Evolutionary conservation across 2,329 filamentous ascomycete genomes (phyloP).

Genomic region (Ophiosphaerella korrae): DNA sequence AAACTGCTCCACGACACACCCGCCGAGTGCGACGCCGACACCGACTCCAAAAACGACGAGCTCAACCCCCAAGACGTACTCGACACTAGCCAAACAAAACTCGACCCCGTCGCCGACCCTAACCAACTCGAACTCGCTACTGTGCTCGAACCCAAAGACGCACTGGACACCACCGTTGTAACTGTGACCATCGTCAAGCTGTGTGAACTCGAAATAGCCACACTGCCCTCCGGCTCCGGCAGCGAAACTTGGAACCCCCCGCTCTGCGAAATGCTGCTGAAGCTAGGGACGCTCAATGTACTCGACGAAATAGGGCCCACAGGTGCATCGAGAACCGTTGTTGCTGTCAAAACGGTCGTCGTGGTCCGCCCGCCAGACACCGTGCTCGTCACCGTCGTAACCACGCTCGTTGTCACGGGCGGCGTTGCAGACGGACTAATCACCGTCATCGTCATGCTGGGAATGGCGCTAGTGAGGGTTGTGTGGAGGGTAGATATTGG

Average conservation of each 20-base stretch:
- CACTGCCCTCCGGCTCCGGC: too few relatives aligned
- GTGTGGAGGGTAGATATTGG: background rate
- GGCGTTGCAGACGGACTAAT: background rate
- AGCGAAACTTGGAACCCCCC: background rate
- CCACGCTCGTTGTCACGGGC: background rate
- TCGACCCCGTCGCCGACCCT: background rate
- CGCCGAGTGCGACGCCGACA: too few relatives aligned
- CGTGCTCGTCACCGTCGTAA: slow-evolving; percentile 4
- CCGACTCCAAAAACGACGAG: too few relatives aligned
- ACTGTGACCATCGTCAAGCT: background rate
- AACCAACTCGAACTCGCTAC: too few relatives aligned
- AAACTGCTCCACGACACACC: too few relatives aligned
- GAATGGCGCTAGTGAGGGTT: background rate
- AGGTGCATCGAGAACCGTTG: background rate
- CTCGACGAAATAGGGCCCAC: too few relatives aligned
- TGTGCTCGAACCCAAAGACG: background rate
- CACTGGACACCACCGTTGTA: background rate
- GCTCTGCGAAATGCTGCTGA: background rate
- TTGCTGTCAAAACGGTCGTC: background rate
- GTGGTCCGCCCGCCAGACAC: background rate
- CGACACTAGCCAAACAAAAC: too few relatives aligned
- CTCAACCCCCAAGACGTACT: too few relatives aligned
- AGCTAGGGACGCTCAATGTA: background rate
- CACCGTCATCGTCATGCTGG: background rate
- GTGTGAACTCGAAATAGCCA: too few relatives aligned